Percentiles rank a stretch among this genome's conserved stretches.
Evolutionary conservation across 176 grass and related monocot species (phyloP).

Genomic region (Carex cristatella): DNA sequence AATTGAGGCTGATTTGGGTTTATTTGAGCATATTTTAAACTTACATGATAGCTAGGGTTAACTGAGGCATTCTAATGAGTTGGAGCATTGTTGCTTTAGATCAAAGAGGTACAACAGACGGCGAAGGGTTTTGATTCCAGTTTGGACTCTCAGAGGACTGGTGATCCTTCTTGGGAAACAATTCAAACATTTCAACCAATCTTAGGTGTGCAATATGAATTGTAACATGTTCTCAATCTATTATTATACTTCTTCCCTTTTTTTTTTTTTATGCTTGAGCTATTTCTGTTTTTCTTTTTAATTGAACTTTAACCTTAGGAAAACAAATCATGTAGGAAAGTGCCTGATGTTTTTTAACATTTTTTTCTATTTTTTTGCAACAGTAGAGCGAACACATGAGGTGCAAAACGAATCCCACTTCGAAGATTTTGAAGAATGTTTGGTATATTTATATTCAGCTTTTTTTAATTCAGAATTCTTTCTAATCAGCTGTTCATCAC

Average conservation of each 20-base stretch:
- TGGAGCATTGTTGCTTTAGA: slow-evolving; percentile 38
- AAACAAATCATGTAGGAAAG: not conserved
- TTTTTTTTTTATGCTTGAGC: not conserved
- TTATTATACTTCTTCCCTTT: not conserved
- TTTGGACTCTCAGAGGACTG: slow-evolving; percentile 25
- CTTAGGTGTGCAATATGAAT: not conserved
- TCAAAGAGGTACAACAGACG: slow-evolving; percentile 33
- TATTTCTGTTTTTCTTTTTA: not conserved
- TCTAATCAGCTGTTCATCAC: not conserved
- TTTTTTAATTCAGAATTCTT: not conserved
- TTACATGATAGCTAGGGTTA: not conserved
- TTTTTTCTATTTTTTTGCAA: slow-evolving; percentile 13
- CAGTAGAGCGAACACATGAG: not conserved
- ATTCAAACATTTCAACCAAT: slow-evolving; percentile 24
- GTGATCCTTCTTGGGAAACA: slow-evolving; percentile 34
- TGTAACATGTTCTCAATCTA: not conserved
- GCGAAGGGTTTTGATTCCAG: slow-evolving; percentile 11
- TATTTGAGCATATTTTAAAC: not conserved
- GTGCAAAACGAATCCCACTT: slow-evolving; percentile 32
- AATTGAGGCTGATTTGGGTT: not conserved
- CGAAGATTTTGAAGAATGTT: slow-evolving; percentile 79
- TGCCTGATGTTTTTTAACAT: not conserved
- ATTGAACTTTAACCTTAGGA: not conserved
- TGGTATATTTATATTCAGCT: slow-evolving; percentile 50
- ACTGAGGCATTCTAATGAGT: not conserved